Conservation (phyloP, 2,329 filamentous ascomycete genomes). For the Exophiala viscosa region DNA sequence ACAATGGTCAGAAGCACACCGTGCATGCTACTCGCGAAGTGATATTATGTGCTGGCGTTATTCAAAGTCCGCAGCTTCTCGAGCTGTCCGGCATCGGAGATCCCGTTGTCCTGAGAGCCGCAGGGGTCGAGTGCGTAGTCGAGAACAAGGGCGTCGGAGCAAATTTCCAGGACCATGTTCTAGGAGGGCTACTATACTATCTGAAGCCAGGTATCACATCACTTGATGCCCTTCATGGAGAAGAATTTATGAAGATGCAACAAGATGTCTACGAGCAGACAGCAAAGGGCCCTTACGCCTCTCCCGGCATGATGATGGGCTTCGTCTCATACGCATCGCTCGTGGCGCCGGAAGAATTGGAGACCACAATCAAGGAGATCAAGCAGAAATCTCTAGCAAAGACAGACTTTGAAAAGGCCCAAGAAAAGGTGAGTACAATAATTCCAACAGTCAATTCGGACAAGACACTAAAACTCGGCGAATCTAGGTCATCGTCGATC, state of each 20-base stretch:
- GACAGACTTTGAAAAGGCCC: slow-evolving; percentile 35
- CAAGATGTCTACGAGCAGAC: slow-evolving; percentile 33
- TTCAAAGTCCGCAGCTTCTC: slow-evolving; percentile 55
- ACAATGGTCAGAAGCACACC: slow-evolving; percentile 35
- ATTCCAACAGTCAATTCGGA: too few species aligned
- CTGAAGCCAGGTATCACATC: slow-evolving; percentile 31
- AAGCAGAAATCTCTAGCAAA: slow-evolving; percentile 33
- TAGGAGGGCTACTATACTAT: slow-evolving; percentile 25
- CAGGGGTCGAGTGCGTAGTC: slow-evolving; percentile 42
- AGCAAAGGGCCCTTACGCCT: slow-evolving; percentile 32
- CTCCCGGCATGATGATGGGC: slow-evolving; percentile 35
- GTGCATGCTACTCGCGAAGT: slow-evolving; percentile 47
- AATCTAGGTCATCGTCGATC: slow-evolving; percentile 31
- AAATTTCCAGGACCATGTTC: slow-evolving; percentile 47
- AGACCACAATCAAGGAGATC: slow-evolving; percentile 33
- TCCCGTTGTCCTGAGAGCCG: slow-evolving; percentile 37
- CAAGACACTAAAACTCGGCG: not conserved
- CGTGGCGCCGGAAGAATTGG: slow-evolving; percentile 32
- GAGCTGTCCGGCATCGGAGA: slow-evolving; percentile 61
- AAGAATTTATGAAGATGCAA: slow-evolving; percentile 34
- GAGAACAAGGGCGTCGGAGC: slow-evolving; percentile 45
- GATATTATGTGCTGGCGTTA: slow-evolving; percentile 56
- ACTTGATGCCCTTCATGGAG: slow-evolving; percentile 34
- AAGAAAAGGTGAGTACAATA: slow-evolving; percentile 30
- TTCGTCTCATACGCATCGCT: slow-evolving; percentile 38